Conservation (phyloP, 2,329 filamentous ascomycete species). For the Hymenoscyphus repandus region DNA sequence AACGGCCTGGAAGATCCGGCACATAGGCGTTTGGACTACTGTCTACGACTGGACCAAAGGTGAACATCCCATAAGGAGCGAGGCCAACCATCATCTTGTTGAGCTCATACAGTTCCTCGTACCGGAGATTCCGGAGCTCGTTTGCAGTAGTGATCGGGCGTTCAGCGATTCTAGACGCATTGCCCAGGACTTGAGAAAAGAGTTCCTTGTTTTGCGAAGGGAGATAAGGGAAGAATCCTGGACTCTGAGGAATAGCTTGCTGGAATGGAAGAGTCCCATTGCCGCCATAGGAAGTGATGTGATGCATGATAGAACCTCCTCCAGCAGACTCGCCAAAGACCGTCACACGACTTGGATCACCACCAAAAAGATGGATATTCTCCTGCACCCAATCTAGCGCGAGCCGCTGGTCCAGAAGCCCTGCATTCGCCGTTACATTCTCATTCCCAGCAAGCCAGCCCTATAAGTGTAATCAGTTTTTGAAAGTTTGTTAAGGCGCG, state of each 20-base stretch:
- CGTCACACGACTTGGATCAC: conserved; percentile 44
- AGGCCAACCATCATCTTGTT: conserved; percentile 7
- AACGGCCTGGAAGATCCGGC: conserved; percentile 39
- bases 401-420: conserved; percentile 48
- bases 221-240: conserved; percentile 14
- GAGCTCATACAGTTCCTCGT: not conserved
- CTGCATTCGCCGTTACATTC: conserved; percentile 44
- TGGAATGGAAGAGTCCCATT: conserved; percentile 34
- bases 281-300: conserved; percentile 46
- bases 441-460: conserved; percentile 35
- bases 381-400: conserved; percentile 53
- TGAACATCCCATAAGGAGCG: conserved; percentile 5
- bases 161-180: not conserved
- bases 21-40: conserved; percentile 37
- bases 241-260: conserved; percentile 32
- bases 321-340: conserved; percentile 49
- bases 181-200: not conserved
- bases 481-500: not conserved
- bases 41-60: conserved; percentile 42
- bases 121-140: not conserved
- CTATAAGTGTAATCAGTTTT: conserved; percentile 13
- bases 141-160: not conserved
- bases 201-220: not conserved
- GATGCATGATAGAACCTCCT: conserved; percentile 48
- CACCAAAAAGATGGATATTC: conserved; percentile 50